Evolutionary conservation across 129 eudicot genomes (phyloP), one percentile per base, ranked within the genome.

Genomic region (Sambucus nigra): DNA sequence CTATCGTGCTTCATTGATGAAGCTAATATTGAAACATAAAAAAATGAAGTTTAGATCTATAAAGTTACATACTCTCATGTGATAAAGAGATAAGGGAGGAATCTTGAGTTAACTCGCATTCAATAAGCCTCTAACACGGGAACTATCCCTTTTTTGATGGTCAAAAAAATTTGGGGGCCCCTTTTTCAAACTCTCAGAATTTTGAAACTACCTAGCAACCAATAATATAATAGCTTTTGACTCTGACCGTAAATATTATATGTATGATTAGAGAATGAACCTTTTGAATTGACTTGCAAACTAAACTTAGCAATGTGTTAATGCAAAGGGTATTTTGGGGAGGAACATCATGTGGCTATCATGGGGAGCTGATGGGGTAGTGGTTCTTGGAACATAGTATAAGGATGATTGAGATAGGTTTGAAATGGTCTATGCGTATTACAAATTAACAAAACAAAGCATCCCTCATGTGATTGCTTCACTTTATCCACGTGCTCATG

Each of bases 401-500:
- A 35, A 49, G 69, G 54, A 29, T 59, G 72, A 68, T 63, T 69
- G 64, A 52, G 55, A 68, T 69, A 41, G 40, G 41, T 57, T 32
- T 75, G 47, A 44, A 70, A 69, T 69, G 83, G 75, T 54, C 50
- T 29, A 55, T 76, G 80, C 69, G 69, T n/a, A n/a, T n/a, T n/a
- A n/a, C n/a, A n/a, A n/a, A n/a, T 20, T 66, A 60, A 52, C 53
- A 23, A 69, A 69, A 57, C 58, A 55, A 59, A 64, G 69, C 85
- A 80, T 51, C 63, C 84, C 74, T 70, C 81, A 73, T 70, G 84
- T 55, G 73, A 60, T 33, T 32, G 25, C 50, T 47, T 25, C 22
- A 51, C 78, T 73, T 73, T 69, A 61, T 59, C 69, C 80, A 80
- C 75, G 77, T 84, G 88, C 52, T 60, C 52, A 53, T 84, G 74